A percentile compares a stretch with the other conserved stretches of the same genome.
phyloP scores from a whole-genome alignment of 192 early-diverging fungal genomes.

The Jimgerdemannia flammicorona region DNA sequence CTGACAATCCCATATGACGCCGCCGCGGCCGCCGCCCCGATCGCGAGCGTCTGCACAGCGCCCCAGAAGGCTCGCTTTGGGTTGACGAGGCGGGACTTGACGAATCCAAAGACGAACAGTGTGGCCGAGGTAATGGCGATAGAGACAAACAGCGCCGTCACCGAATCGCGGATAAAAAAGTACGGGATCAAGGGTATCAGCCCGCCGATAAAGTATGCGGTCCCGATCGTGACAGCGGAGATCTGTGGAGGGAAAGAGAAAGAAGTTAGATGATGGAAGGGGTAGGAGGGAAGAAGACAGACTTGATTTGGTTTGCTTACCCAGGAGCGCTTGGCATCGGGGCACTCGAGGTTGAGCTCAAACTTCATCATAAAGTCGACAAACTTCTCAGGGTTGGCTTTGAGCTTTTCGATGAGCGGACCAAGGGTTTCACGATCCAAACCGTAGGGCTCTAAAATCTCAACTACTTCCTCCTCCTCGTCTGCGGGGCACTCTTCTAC shows the following conservation, averaged over 20 bases:
- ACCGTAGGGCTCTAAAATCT: constrained; percentile 66
- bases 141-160: constrained; percentile 43
- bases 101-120: constrained; percentile 57
- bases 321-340: constrained; percentile 49
- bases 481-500: constrained; percentile 44
- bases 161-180: constrained; percentile 35
- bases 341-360: constrained; percentile 57
- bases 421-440: constrained; percentile 36
- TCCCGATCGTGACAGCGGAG: constrained; percentile 54
- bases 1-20: constrained; percentile 28
- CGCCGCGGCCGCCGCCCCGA: constrained; percentile 45
- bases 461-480: constrained; percentile 58
- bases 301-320: constrained; percentile 15
- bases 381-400: constrained; percentile 48
- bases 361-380: constrained; percentile 77
- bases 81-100: constrained; percentile 48
- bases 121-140: constrained; percentile 45
- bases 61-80: constrained; percentile 30
- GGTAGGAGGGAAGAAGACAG: background rate
- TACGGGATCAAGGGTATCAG: constrained; percentile 64
- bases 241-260: constrained; percentile 28
- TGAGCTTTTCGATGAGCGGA: constrained; percentile 50
- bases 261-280: background rate
- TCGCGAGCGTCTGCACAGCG: constrained; percentile 40
- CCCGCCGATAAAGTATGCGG: constrained; percentile 60